phyloP scores from a whole-genome alignment of 305 asterid species.

The Solanum hybrid region DNA sequence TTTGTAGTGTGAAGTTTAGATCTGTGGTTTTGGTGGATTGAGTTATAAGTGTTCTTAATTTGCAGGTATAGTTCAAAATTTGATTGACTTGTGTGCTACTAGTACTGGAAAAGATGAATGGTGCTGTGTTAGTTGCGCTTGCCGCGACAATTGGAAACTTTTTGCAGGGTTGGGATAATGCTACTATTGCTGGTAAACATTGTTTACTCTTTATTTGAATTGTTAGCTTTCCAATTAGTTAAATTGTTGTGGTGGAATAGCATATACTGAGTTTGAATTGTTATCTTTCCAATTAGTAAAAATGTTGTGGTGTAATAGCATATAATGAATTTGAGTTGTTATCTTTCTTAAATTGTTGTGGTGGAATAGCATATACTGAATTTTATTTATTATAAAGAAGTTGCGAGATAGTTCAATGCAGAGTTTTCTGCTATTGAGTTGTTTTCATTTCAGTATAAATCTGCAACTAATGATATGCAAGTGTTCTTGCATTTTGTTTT shows the following conservation, averaged over 20 bases:
- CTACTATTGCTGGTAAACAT: constrained; percentile 66
- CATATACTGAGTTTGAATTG: not conserved
- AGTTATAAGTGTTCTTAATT: constrained; percentile 13
- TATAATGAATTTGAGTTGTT: not conserved
- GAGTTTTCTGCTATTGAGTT: not conserved
- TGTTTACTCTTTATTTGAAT: not conserved
- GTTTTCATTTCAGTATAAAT: not conserved
- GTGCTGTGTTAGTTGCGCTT: constrained; percentile 65
- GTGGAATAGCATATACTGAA: not conserved
- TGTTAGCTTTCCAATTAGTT: not conserved
- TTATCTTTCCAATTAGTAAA: not conserved
- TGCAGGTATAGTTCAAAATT: constrained; percentile 4
- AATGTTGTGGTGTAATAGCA: not conserved
- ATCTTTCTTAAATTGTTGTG: not conserved
- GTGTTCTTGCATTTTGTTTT: not conserved
- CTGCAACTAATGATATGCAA: not conserved
- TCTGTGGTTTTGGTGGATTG: constrained; percentile 11
- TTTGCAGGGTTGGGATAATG: constrained; percentile 92
- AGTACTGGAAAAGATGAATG: constrained; percentile 37
- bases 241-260: not conserved
- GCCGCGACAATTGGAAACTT: constrained; percentile 63
- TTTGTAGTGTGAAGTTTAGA: not conserved
- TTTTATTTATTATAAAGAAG: not conserved
- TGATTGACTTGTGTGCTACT: constrained; percentile 12
- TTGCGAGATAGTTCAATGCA: not conserved